Percentiles rank a stretch among this genome's conserved stretches.
Evolutionary conservation across 2,329 filamentous ascomycete species (phyloP).

Genomic region (Penicillium janthinellum): DNA sequence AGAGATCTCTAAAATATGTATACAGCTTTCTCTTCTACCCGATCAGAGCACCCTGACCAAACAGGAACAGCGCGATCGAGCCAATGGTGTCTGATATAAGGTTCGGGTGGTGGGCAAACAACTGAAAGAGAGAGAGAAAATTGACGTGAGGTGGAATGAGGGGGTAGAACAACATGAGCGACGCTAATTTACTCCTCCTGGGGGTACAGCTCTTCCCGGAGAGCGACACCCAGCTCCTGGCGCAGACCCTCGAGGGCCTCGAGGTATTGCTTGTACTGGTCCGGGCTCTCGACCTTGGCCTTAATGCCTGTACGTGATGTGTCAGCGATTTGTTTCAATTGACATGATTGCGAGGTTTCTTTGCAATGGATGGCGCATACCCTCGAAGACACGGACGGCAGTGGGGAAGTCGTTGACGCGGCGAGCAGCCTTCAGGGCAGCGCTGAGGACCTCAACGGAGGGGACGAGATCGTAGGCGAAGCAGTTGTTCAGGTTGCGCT

Average conservation of each 20-base stretch:
- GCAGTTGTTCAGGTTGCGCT: constrained; percentile 98
- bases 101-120: constrained; percentile 16
- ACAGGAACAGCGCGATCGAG: constrained; percentile 13
- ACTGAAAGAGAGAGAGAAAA: constrained; percentile 23
- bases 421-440: constrained; percentile 89
- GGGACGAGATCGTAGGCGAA: constrained; percentile 99
- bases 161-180: constrained; percentile 19
- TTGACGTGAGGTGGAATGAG: constrained; percentile 22
- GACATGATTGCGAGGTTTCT: neutral
- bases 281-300: constrained; percentile 98
- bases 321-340: constrained; percentile 8
- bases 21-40: constrained; percentile 41
- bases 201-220: constrained; percentile 93
- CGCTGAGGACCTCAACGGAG: constrained; percentile 84
- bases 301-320: constrained; percentile 72
- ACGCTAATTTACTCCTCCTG: constrained; percentile 45
- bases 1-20: constrained; percentile 41
- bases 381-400: constrained; percentile 97
- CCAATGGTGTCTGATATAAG: constrained; percentile 16
- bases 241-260: constrained; percentile 88
- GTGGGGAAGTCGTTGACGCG: constrained; percentile 98
- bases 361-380: constrained; percentile 55
- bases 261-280: constrained; percentile 95
- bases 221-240: constrained; percentile 86
- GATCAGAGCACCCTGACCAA: constrained; percentile 22